Evolutionary conservation across 306 rosid genomes (phyloP), one percentile per base, ranked within the genome.

Genomic region (Amphicarpaea edgeworthii): DNA sequence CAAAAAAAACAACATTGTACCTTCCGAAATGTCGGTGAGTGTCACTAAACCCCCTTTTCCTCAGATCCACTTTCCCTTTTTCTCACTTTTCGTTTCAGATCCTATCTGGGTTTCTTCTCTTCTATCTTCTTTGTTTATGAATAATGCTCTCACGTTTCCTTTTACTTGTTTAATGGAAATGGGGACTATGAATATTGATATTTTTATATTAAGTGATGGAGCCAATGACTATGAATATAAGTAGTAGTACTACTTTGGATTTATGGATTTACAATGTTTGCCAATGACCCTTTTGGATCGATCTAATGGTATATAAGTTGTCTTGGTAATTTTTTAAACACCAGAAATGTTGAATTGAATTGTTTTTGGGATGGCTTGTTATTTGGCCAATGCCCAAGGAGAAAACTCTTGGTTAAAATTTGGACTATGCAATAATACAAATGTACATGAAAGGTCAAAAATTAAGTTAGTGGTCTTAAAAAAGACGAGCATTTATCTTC

Each of bases 1-100:
- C 76, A 45, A 58, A 55, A 14, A 58, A 14, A n/a, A n/a, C n/a
- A n/a, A 43, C 82, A 34, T 78, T 37, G 64, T 47, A 34, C 28
- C 82, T n/a, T 59, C 45, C 42, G 12, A 76, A 64, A 84, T 84
- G 87, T 80, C 82, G 87, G 87, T 80, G 74, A 76, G 84, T 77
- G 70, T 82, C 17, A 79, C 17, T 14, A 6, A 57, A 50, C 8
- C 24, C 53, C 60, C 64, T 70, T 70, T 76, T 62, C 32, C 43
- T 68, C 74, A 58, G 59, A 80, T 75, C 84, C 24, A 6, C 19
- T 23, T 23, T 21, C 20, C 16, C n/a, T 16, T 43, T n/a, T n/a
- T n/a, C n/a, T n/a, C n/a, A 21, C 59, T n/a, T 17, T 43, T 67
- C 62, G 15, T 26, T 73, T 67, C 72, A 59, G 79, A 78, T 78